A percentile compares a stretch with the other conserved stretches of the same genome.
These are phyloP conservation scores for Wickerhamomyces hampshirensis DNA, from an alignment of 805 yeast species.

Conservation along the genomic window DNA sequence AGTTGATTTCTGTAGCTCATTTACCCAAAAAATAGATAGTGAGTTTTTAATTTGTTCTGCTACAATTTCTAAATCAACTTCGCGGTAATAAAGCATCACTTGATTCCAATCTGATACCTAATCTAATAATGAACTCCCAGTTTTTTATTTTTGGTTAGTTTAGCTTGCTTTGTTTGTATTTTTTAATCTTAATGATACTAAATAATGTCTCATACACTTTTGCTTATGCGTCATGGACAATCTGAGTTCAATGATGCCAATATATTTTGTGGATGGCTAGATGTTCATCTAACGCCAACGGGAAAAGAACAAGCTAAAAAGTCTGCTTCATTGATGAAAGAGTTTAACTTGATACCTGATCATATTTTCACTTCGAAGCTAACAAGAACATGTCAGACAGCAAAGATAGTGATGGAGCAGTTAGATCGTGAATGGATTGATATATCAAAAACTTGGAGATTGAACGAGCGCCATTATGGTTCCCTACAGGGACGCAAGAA, in stretches of 20 bases:
- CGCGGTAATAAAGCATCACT: not conserved
- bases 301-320: slow-evolving; percentile 65
- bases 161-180: too few species aligned
- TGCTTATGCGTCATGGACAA: slow-evolving; percentile 77
- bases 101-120: not conserved
- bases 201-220: slow-evolving; percentile 31
- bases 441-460: slow-evolving; percentile 67
- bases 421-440: slow-evolving; percentile 48
- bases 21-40: too few species aligned
- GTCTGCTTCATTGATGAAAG: slow-evolving; percentile 56
- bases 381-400: slow-evolving; percentile 71
- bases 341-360: slow-evolving; percentile 47
- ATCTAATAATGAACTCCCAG: too few species aligned
- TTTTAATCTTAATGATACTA: too few species aligned
- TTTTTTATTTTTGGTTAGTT: too few species aligned
- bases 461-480: slow-evolving; percentile 84
- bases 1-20: too few species aligned
- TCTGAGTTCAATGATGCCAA: slow-evolving; percentile 74
- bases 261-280: slow-evolving; percentile 84
- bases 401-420: slow-evolving; percentile 56
- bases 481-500: slow-evolving; percentile 75
- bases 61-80: too few species aligned
- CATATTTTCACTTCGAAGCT: slow-evolving; percentile 66
- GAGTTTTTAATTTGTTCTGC: too few species aligned
- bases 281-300: slow-evolving; percentile 59